Percentiles rank a stretch among this genome's conserved stretches.
Conservation (phyloP, 768 basidiomycete species). For the Suillus ampliporus region DNA sequence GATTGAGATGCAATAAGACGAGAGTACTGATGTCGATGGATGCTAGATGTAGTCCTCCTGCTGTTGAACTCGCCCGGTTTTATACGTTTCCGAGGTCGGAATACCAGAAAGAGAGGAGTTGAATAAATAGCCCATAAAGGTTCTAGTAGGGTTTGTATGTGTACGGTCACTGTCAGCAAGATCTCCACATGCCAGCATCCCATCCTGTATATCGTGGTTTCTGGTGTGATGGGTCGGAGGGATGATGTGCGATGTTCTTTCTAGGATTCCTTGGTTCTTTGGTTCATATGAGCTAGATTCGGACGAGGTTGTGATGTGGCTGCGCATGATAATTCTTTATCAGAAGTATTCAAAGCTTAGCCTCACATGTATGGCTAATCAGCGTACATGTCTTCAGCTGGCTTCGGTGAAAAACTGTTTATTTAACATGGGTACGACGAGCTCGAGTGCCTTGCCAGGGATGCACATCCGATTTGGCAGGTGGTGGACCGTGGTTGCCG, state of each 20-base stretch:
- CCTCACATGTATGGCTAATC: slow-evolving; percentile 1
- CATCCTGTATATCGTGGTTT: slow-evolving; percentile 33
- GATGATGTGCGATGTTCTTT: slow-evolving; percentile 25
- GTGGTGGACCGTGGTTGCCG: background rate
- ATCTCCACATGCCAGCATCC: slow-evolving; percentile 29
- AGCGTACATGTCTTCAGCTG: slow-evolving; percentile 1
- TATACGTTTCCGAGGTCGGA: slow-evolving; percentile 33
- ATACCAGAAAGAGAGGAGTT: slow-evolving; percentile 32
- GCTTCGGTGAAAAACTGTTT: slow-evolving; percentile 6
- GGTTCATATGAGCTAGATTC: slow-evolving; percentile 18
- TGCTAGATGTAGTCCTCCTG: slow-evolving; percentile 13
- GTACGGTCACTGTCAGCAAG: slow-evolving; percentile 23
- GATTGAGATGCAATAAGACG: slow-evolving; percentile 8
- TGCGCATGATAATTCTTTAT: slow-evolving; percentile 30
- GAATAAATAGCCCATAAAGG: slow-evolving; percentile 36
- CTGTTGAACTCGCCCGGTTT: slow-evolving; percentile 22
- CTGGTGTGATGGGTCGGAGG: slow-evolving; percentile 22
- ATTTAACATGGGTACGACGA: background rate
- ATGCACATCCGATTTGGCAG: background rate
- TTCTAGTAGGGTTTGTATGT: slow-evolving; percentile 27
- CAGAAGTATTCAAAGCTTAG: slow-evolving; percentile 22
- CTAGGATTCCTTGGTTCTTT: slow-evolving; percentile 20
- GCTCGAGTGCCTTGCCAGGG: background rate
- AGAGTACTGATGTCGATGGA: slow-evolving; percentile 12
- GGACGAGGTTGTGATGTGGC: slow-evolving; percentile 38